Base-by-base conservation (phyloP, 202 grass and related monocot genomes). In the Thinopyrum obtusiflorum region DNA sequence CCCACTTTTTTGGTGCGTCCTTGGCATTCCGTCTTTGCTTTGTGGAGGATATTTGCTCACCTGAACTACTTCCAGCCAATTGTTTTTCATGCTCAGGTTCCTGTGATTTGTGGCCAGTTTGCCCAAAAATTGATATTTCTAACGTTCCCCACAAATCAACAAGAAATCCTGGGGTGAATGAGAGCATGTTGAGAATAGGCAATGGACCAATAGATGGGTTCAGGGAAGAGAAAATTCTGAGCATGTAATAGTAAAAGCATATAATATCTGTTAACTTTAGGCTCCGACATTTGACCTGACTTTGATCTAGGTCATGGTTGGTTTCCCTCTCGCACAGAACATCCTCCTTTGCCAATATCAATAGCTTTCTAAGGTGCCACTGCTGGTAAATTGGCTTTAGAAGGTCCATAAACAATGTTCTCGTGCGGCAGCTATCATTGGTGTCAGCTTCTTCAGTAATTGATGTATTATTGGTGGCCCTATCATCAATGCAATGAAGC, bases 151-250 rank as follows among this genome's bases (percentile, higher is more conserved):
- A 98, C 88, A 98, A 85, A 82, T 92, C 86, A 86, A 83, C 81
- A 91, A 98, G 88, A 87, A 98, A 98, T 75, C 93, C 96, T 65
- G 91, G 93, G 77, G 93, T 92, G 80, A 98, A 98, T 13, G 93
- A 95, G 81, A 98, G 89, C 84, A 95, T 89, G 84, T 98, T 98
- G 46, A 98, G 96, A 85, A 98, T 93, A 80, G 93, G 88, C 80
- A 93, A 83, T 23, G 93, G 75, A 70, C 91, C 93, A 78, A 83
- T 24, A 59, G 89, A 85, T 74, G 88, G 89, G 70, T 92, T 93
- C 69, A 95, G 81, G 13, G 49, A 64, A 74, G 91, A 95, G 65
- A 98, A 95, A 73, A 98, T 92, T 74, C 90, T 86, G 71, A 98
- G 90, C 86, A 95, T 91, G 82, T 94, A 88, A 90, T 92, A 98